Evolutionary conservation across 2,329 filamentous ascomycete genomes (phyloP), one percentile per base, ranked within the genome.

Genomic region (Lojkania enalia): DNA sequence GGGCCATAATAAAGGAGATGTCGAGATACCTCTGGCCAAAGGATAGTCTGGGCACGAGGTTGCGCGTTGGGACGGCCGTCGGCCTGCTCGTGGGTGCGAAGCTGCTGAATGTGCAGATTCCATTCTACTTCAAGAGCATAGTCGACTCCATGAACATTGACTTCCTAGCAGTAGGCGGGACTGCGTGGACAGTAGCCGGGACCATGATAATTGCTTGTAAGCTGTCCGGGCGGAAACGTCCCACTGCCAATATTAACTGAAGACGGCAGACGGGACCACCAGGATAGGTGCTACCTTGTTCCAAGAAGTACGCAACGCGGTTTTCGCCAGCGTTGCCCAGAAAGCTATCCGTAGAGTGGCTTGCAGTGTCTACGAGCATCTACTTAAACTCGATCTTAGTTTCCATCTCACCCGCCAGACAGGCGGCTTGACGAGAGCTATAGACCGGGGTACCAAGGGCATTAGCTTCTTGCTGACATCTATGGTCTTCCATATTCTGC

Each of bases 1-100:
- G 92, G 92, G 91, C 91, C 36, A 99, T 99, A 57, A 94, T 99
- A 78, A 95, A 88, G 73, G 92, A 99, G 70, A 97, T 99, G 92
- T 85, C 87, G 48, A 85, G 85, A 51, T 99, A 99, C 70, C 76
- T 99, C 16, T 99, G 94, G 94, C 94, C 94, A 16, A 95, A 94
- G 75, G 84, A 91, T 69, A 88, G 87, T 64, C 70, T 88, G 61
- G 85, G 85, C 43, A 95, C 90, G 3, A 89, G 95, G 67, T 74
- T 91, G 51, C 85, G 94, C 51, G 94, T 99, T 23, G 82, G 87
- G 9, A 74, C 95, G 36, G 90, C 92, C n/a, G 80, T 99, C 3
- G 83, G 80, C 5, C 74, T 99, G 51, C 79, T 99, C 27, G 74
- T 99, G 16, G 89, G 91, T 47, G 90, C 90, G 66, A 99, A 99